Evolutionary conservation across 2,329 filamentous ascomycete species (phyloP).

Genomic region (Xylogone sp.): DNA sequence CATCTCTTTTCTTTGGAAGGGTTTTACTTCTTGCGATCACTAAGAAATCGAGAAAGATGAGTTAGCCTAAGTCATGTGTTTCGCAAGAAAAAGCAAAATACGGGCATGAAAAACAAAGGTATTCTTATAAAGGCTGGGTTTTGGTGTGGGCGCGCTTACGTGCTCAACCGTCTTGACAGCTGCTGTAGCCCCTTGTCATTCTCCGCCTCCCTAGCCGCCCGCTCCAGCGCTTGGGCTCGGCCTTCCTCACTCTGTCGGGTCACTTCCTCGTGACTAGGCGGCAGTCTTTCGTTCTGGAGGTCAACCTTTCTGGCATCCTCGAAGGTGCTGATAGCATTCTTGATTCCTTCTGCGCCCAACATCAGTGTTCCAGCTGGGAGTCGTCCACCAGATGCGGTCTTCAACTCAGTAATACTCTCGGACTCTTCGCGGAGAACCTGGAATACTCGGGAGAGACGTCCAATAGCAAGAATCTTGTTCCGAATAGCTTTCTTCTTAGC

Average conservation of each 20-base stretch:
- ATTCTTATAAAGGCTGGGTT: background rate
- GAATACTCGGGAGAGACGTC: constrained; percentile 94
- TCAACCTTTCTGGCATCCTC: constrained; percentile 97
- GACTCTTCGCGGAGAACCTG: constrained; percentile 97
- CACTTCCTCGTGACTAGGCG: constrained; percentile 90
- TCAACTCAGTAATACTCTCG: constrained; percentile 93
- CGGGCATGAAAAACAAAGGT: too few species aligned
- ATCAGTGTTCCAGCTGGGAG: constrained; percentile 94
- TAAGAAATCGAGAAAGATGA: background rate
- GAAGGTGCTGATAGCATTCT: constrained; percentile 94
- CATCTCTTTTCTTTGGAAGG: background rate
- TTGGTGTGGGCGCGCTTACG: constrained; percentile 59
- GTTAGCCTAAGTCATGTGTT: background rate
- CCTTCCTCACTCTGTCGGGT: constrained; percentile 78
- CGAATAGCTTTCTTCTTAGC: constrained; percentile 96
- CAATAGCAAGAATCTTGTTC: constrained; percentile 99
- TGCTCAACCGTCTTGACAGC: constrained; percentile 89
- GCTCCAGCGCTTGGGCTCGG: constrained; percentile 76
- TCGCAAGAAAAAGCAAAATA: too few species aligned
- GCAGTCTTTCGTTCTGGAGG: constrained; percentile 90
- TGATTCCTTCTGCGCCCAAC: constrained; percentile 97
- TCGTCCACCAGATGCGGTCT: constrained; percentile 90
- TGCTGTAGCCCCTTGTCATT: constrained; percentile 86
- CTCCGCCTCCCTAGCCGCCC: constrained; percentile 83
- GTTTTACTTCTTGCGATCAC: constrained; percentile 21